Percentiles rank a stretch among this genome's conserved stretches.
Evolutionary conservation across 495 filamentous ascomycete genomes (phyloP).

Genomic region (Penicillium manginii): DNA sequence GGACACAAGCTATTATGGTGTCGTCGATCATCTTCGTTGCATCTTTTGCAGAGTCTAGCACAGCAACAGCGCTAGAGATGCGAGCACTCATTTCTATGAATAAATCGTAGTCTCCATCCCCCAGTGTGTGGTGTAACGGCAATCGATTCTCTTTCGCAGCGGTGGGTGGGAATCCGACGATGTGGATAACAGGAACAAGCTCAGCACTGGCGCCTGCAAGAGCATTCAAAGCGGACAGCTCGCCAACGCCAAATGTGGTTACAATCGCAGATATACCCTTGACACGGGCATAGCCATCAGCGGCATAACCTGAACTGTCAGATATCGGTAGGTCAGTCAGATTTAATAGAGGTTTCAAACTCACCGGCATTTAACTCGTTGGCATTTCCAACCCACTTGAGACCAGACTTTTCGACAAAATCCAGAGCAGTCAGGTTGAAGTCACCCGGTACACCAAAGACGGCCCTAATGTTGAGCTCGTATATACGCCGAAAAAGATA

Average conservation of each 20-base stretch:
- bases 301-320: conserved; percentile 56
- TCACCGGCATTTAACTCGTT: conserved; percentile 77
- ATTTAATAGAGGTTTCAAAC: not conserved
- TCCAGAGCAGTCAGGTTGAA: conserved; percentile 73
- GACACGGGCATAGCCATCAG: conserved; percentile 77
- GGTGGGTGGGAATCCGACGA: conserved; percentile 61
- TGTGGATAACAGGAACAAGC: conserved; percentile 76
- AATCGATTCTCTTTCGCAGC: conserved; percentile 25
- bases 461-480: conserved; percentile 66
- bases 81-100: conserved; percentile 36
- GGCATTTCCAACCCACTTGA: conserved; percentile 75
- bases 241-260: conserved; percentile 81
- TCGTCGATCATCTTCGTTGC: conserved; percentile 17
- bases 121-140: conserved; percentile 45
- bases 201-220: conserved; percentile 74
- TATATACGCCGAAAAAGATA: conserved; percentile 73
- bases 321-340: not conserved
- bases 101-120: conserved; percentile 38
- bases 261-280: conserved; percentile 70
- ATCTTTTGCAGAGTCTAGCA: conserved; percentile 7
- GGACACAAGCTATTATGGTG: conserved; percentile 13
- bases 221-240: conserved; percentile 74
- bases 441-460: conserved; percentile 74
- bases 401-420: conserved; percentile 59
- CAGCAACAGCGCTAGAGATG: conserved; percentile 9